Evolutionary conservation across 768 basidiomycete species (phyloP).

Genomic region (Glaciozyma antarctica): DNA sequence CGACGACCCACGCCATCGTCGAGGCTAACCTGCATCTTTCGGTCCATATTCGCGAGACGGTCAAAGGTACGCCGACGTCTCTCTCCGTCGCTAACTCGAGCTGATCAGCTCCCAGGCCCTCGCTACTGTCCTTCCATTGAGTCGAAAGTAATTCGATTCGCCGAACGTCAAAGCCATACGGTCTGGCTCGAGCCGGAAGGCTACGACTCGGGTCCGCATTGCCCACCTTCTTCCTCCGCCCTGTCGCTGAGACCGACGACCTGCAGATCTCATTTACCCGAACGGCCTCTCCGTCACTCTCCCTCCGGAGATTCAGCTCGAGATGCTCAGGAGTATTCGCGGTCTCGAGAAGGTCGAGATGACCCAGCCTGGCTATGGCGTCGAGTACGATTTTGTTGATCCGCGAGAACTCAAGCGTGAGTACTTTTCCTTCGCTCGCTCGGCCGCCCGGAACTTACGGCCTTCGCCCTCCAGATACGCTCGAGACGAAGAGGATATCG

Average conservation of each 20-base stretch:
- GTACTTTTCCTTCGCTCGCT: slow-evolving; percentile 36
- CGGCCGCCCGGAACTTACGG: not conserved
- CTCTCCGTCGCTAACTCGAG: not conserved
- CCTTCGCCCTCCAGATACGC: slow-evolving; percentile 48
- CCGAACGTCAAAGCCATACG: slow-evolving; percentile 57
- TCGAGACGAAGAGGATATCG: slow-evolving; percentile 76
- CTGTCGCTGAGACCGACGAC: not conserved
- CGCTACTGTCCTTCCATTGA: slow-evolving; percentile 87
- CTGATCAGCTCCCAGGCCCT: slow-evolving; percentile 49
- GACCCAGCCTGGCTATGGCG: slow-evolving; percentile 77
- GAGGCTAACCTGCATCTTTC: slow-evolving; percentile 65
- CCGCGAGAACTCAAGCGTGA: slow-evolving; percentile 65
- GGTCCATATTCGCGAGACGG: slow-evolving; percentile 78
- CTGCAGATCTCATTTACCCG: slow-evolving; percentile 71
- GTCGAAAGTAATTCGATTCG: slow-evolving; percentile 72
- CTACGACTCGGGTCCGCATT: slow-evolving; percentile 62
- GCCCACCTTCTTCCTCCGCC: not conserved
- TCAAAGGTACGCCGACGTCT: slow-evolving; percentile 51
- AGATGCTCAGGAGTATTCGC: slow-evolving; percentile 71
- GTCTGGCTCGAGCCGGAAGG: slow-evolving; percentile 91
- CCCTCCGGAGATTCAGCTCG: slow-evolving; percentile 73
- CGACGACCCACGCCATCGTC: slow-evolving; percentile 63
- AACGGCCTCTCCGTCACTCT: slow-evolving; percentile 82
- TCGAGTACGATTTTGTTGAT: slow-evolving; percentile 84
- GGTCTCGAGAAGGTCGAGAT: slow-evolving; percentile 78